Evolutionary conservation across 352 stramenopile species (phyloP).

Genomic region (Blastocystis sp.): DNA sequence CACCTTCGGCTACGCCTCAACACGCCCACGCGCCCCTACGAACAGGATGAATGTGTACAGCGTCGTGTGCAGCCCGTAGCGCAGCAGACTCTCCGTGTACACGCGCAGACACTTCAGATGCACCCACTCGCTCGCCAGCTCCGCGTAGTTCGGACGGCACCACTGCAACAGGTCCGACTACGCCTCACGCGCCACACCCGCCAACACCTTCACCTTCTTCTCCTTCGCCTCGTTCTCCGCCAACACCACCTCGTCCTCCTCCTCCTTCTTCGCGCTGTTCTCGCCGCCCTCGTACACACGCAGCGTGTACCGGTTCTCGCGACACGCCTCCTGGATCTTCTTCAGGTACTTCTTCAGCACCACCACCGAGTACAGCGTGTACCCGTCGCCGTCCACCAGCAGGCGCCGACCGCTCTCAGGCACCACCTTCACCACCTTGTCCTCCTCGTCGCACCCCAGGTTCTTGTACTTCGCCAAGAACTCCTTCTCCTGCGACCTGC

Average conservation of each 20-base stretch:
- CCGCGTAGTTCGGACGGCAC: slow-evolving; percentile 34
- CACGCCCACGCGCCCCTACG: background rate
- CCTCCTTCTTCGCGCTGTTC: background rate
- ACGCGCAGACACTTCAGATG: slow-evolving; percentile 45
- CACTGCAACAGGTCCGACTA: slow-evolving; percentile 23
- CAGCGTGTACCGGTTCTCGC: slow-evolving; percentile 37
- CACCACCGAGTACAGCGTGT: slow-evolving; percentile 30
- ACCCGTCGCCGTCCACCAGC: background rate
- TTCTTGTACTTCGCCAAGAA: background rate
- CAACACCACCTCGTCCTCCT: background rate
- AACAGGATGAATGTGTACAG: slow-evolving; percentile 8
- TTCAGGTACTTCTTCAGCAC: background rate
- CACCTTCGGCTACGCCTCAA: slow-evolving; percentile 8
- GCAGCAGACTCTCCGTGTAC: background rate
- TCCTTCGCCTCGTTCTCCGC: slow-evolving; percentile 19
- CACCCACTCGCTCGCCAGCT: slow-evolving; percentile 10
- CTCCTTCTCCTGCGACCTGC: slow-evolving; percentile 25
- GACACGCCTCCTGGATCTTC: background rate
- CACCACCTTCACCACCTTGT: background rate
- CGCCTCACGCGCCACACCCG: background rate
- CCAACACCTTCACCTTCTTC: slow-evolving; percentile 27
- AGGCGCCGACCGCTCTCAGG: background rate
- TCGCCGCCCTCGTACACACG: background rate
- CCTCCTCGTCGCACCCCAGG: background rate
- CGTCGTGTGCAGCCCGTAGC: background rate